Evolutionary conservation across 2,329 filamentous ascomycete species (phyloP).

Genomic region (Fusarium pininemorale): DNA sequence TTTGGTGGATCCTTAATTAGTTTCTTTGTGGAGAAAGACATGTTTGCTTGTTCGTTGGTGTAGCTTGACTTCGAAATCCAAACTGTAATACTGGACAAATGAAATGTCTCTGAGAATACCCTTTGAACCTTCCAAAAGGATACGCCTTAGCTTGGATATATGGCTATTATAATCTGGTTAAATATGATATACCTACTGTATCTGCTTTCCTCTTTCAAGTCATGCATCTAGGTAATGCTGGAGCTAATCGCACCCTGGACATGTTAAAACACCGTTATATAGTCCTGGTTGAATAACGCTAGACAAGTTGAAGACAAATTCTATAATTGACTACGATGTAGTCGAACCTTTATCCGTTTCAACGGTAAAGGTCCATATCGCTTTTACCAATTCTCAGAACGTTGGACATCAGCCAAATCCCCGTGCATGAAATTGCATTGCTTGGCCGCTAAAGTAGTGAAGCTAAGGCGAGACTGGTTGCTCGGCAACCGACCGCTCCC

Average conservation of each 20-base stretch:
- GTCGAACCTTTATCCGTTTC: neutral
- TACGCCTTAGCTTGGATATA: neutral
- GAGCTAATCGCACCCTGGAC: neutral
- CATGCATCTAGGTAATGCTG: neutral
- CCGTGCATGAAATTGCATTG: conserved; percentile 17
- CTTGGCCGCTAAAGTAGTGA: conserved; percentile 4
- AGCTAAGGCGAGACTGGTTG: conserved; percentile 39
- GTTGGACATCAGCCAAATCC: neutral
- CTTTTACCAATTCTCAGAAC: neutral
- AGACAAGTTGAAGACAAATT: neutral
- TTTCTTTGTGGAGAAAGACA: conserved; percentile 31
- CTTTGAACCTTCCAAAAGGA: neutral
- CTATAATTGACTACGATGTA: neutral
- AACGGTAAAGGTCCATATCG: neutral
- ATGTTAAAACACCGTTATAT: neutral
- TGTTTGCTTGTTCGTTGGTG: conserved; percentile 7
- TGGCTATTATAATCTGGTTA: neutral
- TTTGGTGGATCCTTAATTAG: neutral
- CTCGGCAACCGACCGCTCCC: conserved; percentile 43
- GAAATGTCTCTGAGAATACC: neutral
- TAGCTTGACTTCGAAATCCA: neutral
- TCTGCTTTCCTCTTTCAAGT: neutral
- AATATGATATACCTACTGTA: neutral
- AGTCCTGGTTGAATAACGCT: neutral
- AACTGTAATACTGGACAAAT: neutral